Evolutionary conservation across 148 eudicot genomes (phyloP).

Genomic region (Fagopyrum homotropicum): DNA sequence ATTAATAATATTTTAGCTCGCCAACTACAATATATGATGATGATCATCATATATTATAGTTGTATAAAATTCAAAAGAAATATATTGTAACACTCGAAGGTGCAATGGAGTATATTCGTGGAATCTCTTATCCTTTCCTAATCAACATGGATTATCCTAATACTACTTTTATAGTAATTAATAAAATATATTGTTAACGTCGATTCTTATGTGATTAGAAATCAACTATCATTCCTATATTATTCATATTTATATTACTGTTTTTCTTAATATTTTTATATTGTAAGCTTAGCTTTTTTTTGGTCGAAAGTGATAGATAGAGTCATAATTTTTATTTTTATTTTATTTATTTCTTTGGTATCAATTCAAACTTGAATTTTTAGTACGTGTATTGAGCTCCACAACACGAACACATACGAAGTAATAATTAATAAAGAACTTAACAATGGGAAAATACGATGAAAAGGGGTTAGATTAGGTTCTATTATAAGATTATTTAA

Average conservation of each 20-base stretch:
- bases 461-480: too few species aligned
- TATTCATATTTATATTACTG: not conserved
- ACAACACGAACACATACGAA: not conserved
- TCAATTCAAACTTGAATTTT: not conserved
- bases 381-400: not conserved
- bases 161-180: not conserved
- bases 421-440: not conserved
- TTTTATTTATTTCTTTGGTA: not conserved
- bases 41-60: too few species aligned
- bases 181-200: not conserved
- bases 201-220: not conserved
- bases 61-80: too few species aligned
- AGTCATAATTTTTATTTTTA: not conserved
- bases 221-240: constrained; percentile 1
- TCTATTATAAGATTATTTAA: too few species aligned
- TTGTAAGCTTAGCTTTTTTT: not conserved
- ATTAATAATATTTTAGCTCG: too few species aligned
- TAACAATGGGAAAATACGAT: too few species aligned
- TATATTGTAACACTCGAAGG: not conserved
- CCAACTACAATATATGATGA: too few species aligned
- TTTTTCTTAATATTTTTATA: not conserved
- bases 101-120: not conserved
- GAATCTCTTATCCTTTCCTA: not conserved
- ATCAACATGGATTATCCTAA: not conserved
- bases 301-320: not conserved